Evolutionary conservation across 305 asterid genomes (phyloP).

Genomic region (Coffea humblotiana): DNA sequence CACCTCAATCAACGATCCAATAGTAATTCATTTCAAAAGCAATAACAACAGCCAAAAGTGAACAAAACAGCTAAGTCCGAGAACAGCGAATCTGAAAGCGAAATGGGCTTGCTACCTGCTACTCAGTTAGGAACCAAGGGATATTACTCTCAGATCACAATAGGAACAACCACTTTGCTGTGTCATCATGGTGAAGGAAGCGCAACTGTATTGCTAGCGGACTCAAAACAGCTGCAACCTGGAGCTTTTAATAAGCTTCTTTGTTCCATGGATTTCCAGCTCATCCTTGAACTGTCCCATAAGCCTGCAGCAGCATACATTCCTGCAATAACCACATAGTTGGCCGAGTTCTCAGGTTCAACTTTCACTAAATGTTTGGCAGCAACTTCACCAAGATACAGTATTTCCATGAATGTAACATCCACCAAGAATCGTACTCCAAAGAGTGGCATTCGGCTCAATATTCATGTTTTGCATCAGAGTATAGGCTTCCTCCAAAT

Average conservation of each 20-base stretch:
- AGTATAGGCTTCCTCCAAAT: constrained; percentile 22
- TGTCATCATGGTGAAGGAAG: not conserved
- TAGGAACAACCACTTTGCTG: not conserved
- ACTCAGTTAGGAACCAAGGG: not conserved
- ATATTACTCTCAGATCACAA: not conserved
- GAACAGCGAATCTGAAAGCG: too few relatives aligned
- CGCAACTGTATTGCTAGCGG: constrained; percentile 4
- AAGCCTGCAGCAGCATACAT: constrained; percentile 49
- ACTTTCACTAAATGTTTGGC: constrained; percentile 30
- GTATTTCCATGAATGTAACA: not conserved
- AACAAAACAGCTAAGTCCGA: not conserved
- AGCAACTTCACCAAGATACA: constrained; percentile 7
- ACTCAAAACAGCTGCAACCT: constrained; percentile 39
- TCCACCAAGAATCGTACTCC: constrained; percentile 9
- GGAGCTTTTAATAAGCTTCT: constrained; percentile 32
- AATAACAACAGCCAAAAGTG: not conserved
- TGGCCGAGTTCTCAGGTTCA: constrained; percentile 37
- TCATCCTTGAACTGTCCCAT: constrained; percentile 40
- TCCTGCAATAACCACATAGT: constrained; percentile 47
- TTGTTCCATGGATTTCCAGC: constrained; percentile 35
- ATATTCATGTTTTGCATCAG: not conserved
- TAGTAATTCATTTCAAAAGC: not conserved
- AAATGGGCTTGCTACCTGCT: not conserved
- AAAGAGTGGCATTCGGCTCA: not conserved
- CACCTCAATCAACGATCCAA: not conserved